A percentile compares a stretch with the other conserved stretches of the same genome.
Evolutionary conservation across 1,284 basidiomycete genomes (phyloP).

Genomic region (Anthracocystis panici-leucophaei): DNA sequence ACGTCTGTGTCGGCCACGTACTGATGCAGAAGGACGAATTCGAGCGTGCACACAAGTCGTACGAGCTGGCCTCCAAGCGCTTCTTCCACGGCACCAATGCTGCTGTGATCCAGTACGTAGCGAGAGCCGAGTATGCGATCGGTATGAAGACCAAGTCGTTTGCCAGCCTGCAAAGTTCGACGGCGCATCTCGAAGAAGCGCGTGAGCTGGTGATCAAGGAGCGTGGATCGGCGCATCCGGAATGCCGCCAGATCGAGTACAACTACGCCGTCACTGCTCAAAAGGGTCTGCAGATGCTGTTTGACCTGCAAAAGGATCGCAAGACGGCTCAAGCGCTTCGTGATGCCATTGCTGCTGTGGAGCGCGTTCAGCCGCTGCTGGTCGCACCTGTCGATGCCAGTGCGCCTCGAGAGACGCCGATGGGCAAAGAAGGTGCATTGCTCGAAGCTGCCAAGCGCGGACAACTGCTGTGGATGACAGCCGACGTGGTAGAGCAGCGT

Average conservation of each 20-base stretch:
- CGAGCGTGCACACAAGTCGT: conserved; percentile 64
- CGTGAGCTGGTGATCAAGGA: conserved; percentile 41
- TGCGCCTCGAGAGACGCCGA: conserved; percentile 20
- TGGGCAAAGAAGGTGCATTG: conserved; percentile 42
- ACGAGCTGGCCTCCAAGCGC: conserved; percentile 61
- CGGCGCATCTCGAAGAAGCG: conserved; percentile 58
- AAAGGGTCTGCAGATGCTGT: conserved; percentile 66
- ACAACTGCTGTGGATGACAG: conserved; percentile 61
- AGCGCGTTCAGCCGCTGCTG: conserved; percentile 48
- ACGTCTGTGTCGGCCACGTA: conserved; percentile 67
- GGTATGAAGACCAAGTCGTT: conserved; percentile 60
- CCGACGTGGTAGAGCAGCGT: conserved; percentile 67
- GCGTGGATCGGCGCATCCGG: conserved; percentile 24
- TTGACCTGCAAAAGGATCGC: conserved; percentile 58
- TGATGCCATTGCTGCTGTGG: conserved; percentile 57
- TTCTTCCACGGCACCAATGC: conserved; percentile 51
- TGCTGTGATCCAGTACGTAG: conserved; percentile 62
- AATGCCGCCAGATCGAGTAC: conserved; percentile 61
- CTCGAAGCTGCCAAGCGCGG: conserved; percentile 55
- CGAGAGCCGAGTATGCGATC: conserved; percentile 63
- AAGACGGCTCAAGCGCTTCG: conserved; percentile 48
- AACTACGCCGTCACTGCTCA: conserved; percentile 67
- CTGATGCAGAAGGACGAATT: conserved; percentile 67
- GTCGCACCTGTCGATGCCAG: conserved; percentile 20
- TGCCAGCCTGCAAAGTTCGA: conserved; percentile 46